These are phyloP conservation scores for Saccharomyces hybrid DNA, from an alignment of 1,139 yeast genomes.

Conservation along the genomic window DNA sequence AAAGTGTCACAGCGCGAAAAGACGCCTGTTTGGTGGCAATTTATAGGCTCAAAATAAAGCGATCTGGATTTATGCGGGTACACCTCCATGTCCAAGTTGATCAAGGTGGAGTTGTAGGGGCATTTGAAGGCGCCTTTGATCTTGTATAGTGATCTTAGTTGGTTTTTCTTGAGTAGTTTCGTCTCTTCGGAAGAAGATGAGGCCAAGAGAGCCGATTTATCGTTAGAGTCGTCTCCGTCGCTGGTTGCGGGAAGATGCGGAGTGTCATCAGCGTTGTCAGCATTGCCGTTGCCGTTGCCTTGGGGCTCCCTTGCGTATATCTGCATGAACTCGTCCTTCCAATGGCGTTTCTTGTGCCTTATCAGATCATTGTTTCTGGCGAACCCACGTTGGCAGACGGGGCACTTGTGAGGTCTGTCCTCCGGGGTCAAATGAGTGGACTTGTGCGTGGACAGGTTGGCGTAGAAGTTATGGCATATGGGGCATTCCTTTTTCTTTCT, in stretches of 20 bases:
- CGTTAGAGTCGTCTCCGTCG: not conserved
- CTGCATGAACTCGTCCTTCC: conserved; percentile 46
- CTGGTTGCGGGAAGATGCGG: not conserved
- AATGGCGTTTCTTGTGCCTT: conserved; percentile 75
- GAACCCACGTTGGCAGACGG: conserved; percentile 70
- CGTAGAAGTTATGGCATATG: conserved; percentile 61
- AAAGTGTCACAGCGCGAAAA: conserved; percentile 85
- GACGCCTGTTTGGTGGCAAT: conserved; percentile 73
- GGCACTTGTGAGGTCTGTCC: conserved; percentile 67
- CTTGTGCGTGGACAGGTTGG: conserved; percentile 76
- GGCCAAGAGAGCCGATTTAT: not conserved
- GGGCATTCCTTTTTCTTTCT: conserved; percentile 79
- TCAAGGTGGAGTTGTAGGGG: conserved; percentile 33
- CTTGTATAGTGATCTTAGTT: conserved; percentile 20
- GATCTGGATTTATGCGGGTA: conserved; percentile 17
- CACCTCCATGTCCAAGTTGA: conserved; percentile 23
- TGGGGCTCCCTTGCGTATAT: not conserved
- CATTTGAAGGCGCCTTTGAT: conserved; percentile 40
- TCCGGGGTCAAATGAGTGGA: conserved; percentile 68
- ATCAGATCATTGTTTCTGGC: conserved; percentile 78
- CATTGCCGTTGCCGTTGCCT: not conserved
- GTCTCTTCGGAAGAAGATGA: not conserved
- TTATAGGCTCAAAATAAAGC: conserved; percentile 14
- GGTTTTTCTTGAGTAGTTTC: conserved; percentile 10
- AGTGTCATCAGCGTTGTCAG: not conserved